Evolutionary conservation across 768 basidiomycete genomes (phyloP), one percentile per base, ranked within the genome.

Genomic region (Dendrothele bispora): DNA sequence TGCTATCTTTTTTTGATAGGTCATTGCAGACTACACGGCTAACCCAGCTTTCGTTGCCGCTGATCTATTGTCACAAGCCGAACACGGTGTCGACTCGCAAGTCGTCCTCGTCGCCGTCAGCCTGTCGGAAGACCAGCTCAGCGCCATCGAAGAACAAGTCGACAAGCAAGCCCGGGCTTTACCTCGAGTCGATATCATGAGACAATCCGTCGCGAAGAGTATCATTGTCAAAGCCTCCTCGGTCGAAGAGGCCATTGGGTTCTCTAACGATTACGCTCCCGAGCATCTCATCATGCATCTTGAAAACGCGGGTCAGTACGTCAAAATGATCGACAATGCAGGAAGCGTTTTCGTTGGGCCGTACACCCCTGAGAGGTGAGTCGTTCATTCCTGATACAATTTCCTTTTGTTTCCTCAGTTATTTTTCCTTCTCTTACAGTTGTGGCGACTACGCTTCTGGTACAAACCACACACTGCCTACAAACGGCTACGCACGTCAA

Each of bases 361-460:
- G 5, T 98, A 83, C 65, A 89, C 95, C 1, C 97, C 97, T 0
- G 97, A 98, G 70, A 95, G 92, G 93, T 94, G 61, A 44, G 69
- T 55, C 20, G n/a, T n/a, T 53, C 54, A 6, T 10, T n/a, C 18
- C 26, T 8, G 4, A 24, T 26, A 39, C 27, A 27, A 24, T 39
- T 27, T 32, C 46, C 1, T 5, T 32, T 20, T 28, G 17, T 25
- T 25, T 22, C 32, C 37, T 29, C 30, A 22, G 22, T 28, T 44
- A 39, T 51, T n/a, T n/a, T n/a, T n/a, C n/a, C n/a, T 46, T 38
- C 51, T 34, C 48, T 29, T 39, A 29, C 56, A 98, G 95, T 56
- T 98, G 93, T 65, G 97, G 97, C 25, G 97, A 99, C 66, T 99
- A 98, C 58, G 95, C 95, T 5, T 98, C 95, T 0, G 97, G 97